Evolutionary conservation across 257 asterid genomes (phyloP), one percentile per base, ranked within the genome.

Genomic region (Solanum okadae): DNA sequence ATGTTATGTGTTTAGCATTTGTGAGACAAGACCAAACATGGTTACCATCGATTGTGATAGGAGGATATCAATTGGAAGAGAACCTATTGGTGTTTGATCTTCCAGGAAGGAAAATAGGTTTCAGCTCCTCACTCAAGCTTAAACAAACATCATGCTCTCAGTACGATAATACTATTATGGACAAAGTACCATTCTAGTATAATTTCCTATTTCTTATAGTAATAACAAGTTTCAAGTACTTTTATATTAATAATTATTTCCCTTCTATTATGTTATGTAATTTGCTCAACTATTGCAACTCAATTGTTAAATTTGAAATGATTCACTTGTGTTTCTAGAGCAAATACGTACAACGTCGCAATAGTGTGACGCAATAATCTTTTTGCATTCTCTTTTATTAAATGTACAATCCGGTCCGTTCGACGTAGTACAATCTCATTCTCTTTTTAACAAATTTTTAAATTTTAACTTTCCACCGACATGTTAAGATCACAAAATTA

Each of bases 21-120:
- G 71, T 91, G 10, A 92, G 92, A 82, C 92, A 92, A 5, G 93
- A 94, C 23, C 35, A 82, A 33, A 75, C 37, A 22, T 90, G 91
- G 18, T 44, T 56, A n/a, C 40, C 90, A 22, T 33, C 90, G 11
- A 88, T 93, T 14, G 93, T 91, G 84, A 88, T 93, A 10, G 94
- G 95, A 12, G 89, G 90, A 8, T 91, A 89, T 84, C 96, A 92
- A 67, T 89, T 94, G 92, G 92, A 90, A 91, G 93, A 93, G 46
- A 92, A 92, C 63, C 89, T 92, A 12, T 79, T 92, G 91, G 63
- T 88, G 87, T 92, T 94, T 87, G 96, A 94, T 88, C 68, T 90
- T 76, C 93, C 91, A 27, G 31, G 87, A 37, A 89, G 87, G 20
- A 92, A 93, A 89, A 85, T 93, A 72, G 94, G 95, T 33, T 89